These are phyloP conservation scores for Coemansia umbellata DNA, from an alignment of 192 early-diverging fungal genomes.

Conservation along the genomic window DNA sequence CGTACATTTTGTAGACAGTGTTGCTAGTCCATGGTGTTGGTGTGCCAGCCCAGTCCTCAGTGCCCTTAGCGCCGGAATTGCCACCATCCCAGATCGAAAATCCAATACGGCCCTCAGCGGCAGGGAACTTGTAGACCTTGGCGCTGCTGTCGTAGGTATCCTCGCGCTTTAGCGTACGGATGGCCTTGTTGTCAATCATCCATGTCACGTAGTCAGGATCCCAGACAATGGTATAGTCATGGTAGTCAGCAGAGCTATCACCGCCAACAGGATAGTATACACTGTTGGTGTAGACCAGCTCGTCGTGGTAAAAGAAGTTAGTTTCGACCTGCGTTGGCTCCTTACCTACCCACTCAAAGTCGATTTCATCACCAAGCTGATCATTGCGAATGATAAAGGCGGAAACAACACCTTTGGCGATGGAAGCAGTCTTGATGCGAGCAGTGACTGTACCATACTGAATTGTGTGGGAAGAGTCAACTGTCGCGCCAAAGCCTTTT, in stretches of 20 bases:
- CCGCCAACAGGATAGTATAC: conserved; percentile 22
- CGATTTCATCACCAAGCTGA: conserved; percentile 60
- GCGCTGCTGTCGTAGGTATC: conserved; percentile 49
- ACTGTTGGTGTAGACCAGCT: conserved; percentile 56
- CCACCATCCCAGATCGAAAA: conserved; percentile 68
- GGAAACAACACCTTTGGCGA: conserved; percentile 54
- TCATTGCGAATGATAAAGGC: conserved; percentile 55
- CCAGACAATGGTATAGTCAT: conserved; percentile 64
- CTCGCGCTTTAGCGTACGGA: conserved; percentile 50
- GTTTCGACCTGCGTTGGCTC: conserved; percentile 55
- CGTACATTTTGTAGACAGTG: conserved; percentile 52
- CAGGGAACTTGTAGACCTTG: conserved; percentile 48
- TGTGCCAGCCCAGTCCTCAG: conserved; percentile 57
- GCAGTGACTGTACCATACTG: conserved; percentile 60
- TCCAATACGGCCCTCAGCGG: conserved; percentile 52
- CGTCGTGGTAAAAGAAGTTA: conserved; percentile 60
- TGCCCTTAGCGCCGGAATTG: conserved; percentile 52
- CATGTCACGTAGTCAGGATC: conserved; percentile 53
- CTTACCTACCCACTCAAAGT: conserved; percentile 65
- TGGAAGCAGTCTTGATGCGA: conserved; percentile 57
- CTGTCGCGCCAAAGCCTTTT: conserved; percentile 58
- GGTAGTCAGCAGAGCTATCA: conserved; percentile 49
- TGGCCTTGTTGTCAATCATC: conserved; percentile 54
- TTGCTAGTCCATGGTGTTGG: conserved; percentile 53
- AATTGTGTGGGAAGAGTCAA: conserved; percentile 40